phyloP scores from a whole-genome alignment of 106 monocot species.

The Vanilla planifolia region DNA sequence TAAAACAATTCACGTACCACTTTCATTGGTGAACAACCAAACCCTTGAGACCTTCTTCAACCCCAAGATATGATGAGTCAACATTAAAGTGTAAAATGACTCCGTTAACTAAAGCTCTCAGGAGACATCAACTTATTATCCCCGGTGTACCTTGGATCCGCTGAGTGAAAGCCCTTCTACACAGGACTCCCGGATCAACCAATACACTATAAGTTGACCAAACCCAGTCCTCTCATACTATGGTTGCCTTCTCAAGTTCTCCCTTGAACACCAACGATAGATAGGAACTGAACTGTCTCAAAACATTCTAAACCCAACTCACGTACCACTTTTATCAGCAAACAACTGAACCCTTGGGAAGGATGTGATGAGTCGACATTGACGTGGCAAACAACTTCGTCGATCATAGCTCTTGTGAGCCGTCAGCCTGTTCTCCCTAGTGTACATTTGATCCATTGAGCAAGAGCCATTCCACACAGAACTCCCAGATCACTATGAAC shows the following conservation, averaged over 20 bases:
- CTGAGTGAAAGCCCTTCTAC: constrained; percentile 7
- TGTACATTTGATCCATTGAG: not conserved
- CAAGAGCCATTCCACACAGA: not conserved
- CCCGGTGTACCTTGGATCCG: constrained; percentile 10
- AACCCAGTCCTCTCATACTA: not conserved
- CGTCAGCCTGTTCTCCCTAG: not conserved
- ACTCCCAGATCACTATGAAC: not conserved
- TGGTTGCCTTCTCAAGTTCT: not conserved
- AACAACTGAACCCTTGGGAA: constrained; percentile 12
- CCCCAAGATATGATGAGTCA: constrained; percentile 20
- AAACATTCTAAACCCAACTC: constrained; percentile 19
- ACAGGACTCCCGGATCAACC: not conserved
- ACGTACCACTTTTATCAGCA: constrained; percentile 12
- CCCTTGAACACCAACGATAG: constrained; percentile 5
- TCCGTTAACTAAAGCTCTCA: constrained; percentile 15
- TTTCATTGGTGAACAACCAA: constrained; percentile 6
- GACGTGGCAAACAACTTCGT: not conserved
- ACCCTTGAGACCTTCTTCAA: constrained; percentile 24
- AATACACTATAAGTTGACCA: too few relatives aligned
- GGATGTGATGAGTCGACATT: not conserved
- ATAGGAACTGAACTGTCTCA: constrained; percentile 21
- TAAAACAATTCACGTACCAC: constrained; percentile 7
- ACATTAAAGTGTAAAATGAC: constrained; percentile 16
- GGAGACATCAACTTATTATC: constrained; percentile 16
- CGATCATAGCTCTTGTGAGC: not conserved